Conservation (phyloP, 2,329 filamentous ascomycete genomes). For the Tolypocladium pustulatum region DNA sequence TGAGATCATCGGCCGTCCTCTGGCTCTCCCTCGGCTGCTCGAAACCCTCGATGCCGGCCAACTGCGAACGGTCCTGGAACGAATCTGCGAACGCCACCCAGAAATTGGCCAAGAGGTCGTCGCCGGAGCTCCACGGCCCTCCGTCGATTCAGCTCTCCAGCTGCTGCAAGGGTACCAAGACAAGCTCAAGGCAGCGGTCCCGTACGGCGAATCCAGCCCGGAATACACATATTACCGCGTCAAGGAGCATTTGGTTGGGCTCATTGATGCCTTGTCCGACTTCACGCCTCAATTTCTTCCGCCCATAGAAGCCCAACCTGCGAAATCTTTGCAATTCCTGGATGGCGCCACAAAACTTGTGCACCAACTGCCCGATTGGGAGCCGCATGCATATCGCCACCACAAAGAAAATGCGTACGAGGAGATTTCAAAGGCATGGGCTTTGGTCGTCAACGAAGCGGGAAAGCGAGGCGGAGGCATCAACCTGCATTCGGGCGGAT, state of each 20-base stretch:
- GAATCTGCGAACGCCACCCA: conserved; percentile 82
- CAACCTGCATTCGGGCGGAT: conserved; percentile 76
- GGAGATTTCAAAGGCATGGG: conserved; percentile 90
- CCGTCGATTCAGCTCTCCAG: conserved; percentile 66
- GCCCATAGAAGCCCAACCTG: conserved; percentile 77
- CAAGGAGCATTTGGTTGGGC: conserved; percentile 64
- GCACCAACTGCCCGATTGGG: conserved; percentile 84
- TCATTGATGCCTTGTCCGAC: conserved; percentile 84
- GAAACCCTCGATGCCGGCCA: conserved; percentile 85
- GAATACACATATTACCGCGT: conserved; percentile 96
- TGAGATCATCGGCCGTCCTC: conserved; percentile 52
- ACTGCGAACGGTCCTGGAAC: conserved; percentile 75
- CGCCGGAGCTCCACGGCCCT: conserved; percentile 75
- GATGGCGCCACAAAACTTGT: conserved; percentile 86
- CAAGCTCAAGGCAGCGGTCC: conserved; percentile 67
- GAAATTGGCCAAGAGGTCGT: conserved; percentile 79
- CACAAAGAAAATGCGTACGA: conserved; percentile 96
- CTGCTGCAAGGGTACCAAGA: conserved; percentile 77
- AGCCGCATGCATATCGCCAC: conserved; percentile 75
- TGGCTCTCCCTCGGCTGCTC: conserved; percentile 61
- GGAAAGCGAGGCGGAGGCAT: conserved; percentile 87
- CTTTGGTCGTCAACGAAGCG: conserved; percentile 80
- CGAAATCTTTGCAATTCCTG: conserved; percentile 74
- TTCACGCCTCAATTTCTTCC: conserved; percentile 95
- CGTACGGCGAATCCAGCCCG: conserved; percentile 73